Evolutionary conservation across 306 rosid genomes (phyloP).

Genomic region (Aeschynomene evenia): DNA sequence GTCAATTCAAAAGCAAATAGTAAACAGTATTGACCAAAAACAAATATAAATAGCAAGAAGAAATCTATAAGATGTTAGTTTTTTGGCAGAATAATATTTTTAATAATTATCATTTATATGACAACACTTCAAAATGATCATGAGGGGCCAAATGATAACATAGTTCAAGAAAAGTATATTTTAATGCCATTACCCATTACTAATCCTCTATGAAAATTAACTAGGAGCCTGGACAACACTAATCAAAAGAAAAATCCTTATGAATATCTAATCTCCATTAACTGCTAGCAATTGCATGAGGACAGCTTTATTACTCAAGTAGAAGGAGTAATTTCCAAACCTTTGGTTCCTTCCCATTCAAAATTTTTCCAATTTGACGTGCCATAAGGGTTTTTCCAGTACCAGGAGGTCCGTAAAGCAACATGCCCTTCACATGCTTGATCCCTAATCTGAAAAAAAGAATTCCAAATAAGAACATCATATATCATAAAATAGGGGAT

Average conservation of each 20-base stretch:
- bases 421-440: slow-evolving; percentile 98
- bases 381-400: slow-evolving; percentile 99
- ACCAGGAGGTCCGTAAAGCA: slow-evolving; percentile 98
- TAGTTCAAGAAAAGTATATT: slow-evolving; percentile 10
- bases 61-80: background rate
- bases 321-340: slow-evolving; percentile 44
- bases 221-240: slow-evolving; percentile 18
- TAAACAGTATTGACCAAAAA: background rate
- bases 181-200: background rate
- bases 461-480: slow-evolving; percentile 35
- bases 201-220: background rate
- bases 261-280: slow-evolving; percentile 8
- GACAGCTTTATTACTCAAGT: slow-evolving; percentile 23
- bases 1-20: background rate
- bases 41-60: background rate
- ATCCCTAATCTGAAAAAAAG: slow-evolving; percentile 87
- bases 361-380: slow-evolving; percentile 95
- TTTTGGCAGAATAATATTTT: background rate
- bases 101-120: slow-evolving; percentile 1
- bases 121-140: slow-evolving; percentile 9
- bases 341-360: slow-evolving; percentile 98
- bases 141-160: slow-evolving; percentile 4
- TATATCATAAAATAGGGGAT: slow-evolving; percentile 18
- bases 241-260: background rate
- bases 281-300: slow-evolving; percentile 11